These are phyloP conservation scores for Candida silvicultrix DNA, from an alignment of 805 yeast genomes.

Conservation along the genomic window DNA sequence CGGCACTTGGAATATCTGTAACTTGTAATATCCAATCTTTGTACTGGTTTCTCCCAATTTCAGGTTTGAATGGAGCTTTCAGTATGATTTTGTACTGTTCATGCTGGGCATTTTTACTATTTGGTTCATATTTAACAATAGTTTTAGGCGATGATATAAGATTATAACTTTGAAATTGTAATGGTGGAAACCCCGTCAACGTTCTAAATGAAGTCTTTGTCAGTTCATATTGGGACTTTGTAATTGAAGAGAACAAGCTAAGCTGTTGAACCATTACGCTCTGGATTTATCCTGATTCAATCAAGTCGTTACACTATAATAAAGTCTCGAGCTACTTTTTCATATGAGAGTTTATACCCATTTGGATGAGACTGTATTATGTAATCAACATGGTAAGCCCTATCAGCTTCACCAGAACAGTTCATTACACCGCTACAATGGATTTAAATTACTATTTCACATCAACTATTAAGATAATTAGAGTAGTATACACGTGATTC, in stretches of 20 bases:
- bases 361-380: no score
- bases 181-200: conserved; percentile 15
- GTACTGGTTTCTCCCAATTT: conserved; percentile 3
- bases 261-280: conserved; percentile 23
- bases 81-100: conserved; percentile 20
- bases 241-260: conserved; percentile 14
- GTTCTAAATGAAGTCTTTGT: conserved; percentile 15
- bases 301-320: no score
- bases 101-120: conserved; percentile 19
- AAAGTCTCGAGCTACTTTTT: no score
- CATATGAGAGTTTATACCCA: no score
- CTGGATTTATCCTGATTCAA: not conserved
- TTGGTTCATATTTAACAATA: conserved; percentile 22
- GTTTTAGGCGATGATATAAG: conserved; percentile 16
- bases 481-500: no score
- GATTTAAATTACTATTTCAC: no score
- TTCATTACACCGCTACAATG: no score
- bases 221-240: conserved; percentile 11
- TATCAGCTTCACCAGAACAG: no score
- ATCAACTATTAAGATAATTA: no score
- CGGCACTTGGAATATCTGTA: conserved; percentile 73
- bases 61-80: conserved; percentile 9
- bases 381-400: no score
- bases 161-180: conserved; percentile 7
- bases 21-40: conserved; percentile 55